Conservation (phyloP, 441 rosid genomes). For the Populus hybrid region DNA sequence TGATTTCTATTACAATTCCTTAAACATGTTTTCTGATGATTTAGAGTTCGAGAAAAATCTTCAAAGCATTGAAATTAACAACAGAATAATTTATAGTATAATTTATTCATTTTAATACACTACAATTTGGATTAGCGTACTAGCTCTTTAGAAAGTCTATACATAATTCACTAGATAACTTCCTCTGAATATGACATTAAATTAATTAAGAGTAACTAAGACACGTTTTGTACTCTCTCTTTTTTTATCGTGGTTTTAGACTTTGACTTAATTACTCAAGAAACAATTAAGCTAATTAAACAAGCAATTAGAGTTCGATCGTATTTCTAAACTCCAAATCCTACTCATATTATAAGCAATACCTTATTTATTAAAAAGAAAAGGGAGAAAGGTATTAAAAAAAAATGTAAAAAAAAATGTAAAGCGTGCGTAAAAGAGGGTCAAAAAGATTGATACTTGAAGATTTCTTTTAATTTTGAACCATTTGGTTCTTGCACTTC, state of each 20-base stretch:
- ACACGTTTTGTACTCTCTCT: not conserved
- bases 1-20: too few species aligned
- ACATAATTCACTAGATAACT: not conserved
- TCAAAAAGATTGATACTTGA: not conserved
- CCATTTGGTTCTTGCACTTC: constrained; percentile 18
- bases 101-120: not conserved
- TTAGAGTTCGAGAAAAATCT: not conserved
- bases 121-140: constrained; percentile 2
- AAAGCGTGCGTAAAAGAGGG: not conserved
- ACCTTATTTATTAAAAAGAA: not conserved
- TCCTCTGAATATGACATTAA: constrained; percentile 10
- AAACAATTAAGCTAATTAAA: not conserved
- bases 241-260: too few species aligned
- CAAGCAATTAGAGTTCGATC: not conserved
- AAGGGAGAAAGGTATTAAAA: not conserved
- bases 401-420: not conserved
- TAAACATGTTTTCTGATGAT: too few species aligned
- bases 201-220: not conserved
- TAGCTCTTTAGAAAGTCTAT: not conserved
- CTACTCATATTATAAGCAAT: too few species aligned
- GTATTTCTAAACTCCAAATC: too few species aligned
- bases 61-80: not conserved
- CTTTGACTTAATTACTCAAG: too few species aligned
- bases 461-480: not conserved
- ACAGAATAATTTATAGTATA: too few species aligned